Evolutionary conservation across 2,329 filamentous ascomycete species (phyloP).

Genomic region (Sarocladium oryzae): DNA sequence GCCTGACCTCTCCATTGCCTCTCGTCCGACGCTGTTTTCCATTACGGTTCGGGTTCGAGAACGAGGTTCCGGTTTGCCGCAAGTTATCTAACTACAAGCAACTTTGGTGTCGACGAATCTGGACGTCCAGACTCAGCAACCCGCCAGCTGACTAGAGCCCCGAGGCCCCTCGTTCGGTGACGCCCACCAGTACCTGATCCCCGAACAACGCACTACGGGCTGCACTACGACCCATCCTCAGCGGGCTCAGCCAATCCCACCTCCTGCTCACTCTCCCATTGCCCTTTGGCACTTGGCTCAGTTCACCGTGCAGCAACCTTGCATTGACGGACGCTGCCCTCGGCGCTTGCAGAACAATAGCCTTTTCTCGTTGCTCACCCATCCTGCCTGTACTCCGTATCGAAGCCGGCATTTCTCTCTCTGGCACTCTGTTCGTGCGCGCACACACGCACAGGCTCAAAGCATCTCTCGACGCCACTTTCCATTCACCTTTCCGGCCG

Average conservation of each 20-base stretch:
- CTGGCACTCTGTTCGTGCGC: no score
- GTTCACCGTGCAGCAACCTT: constrained; percentile 6
- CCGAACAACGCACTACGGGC: not conserved
- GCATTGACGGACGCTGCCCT: constrained; percentile 3
- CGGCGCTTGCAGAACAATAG: not conserved
- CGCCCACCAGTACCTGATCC: constrained; percentile 4
- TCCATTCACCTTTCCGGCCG: constrained; percentile 1
- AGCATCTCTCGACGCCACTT: not conserved
- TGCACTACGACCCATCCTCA: constrained; percentile 4
- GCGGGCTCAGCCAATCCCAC: not conserved
- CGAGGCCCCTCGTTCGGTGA: constrained; percentile 1
- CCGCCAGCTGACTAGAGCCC: not conserved
- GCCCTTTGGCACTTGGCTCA: constrained; percentile 2
- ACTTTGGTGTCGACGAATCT: not conserved
- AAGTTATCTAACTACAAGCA: no score
- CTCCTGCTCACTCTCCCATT: not conserved
- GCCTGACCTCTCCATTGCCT: no score
- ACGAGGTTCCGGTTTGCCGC: no score
- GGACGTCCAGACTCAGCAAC: not conserved
- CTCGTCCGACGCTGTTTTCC: no score
- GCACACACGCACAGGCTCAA: not conserved
- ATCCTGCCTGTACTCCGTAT: no score
- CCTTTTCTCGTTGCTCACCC: no score
- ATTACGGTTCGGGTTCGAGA: not conserved
- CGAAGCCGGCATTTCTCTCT: not conserved